phyloP scores from a whole-genome alignment of 2,329 filamentous ascomycete genomes.

The Rhynchosporium graminicola region DNA sequence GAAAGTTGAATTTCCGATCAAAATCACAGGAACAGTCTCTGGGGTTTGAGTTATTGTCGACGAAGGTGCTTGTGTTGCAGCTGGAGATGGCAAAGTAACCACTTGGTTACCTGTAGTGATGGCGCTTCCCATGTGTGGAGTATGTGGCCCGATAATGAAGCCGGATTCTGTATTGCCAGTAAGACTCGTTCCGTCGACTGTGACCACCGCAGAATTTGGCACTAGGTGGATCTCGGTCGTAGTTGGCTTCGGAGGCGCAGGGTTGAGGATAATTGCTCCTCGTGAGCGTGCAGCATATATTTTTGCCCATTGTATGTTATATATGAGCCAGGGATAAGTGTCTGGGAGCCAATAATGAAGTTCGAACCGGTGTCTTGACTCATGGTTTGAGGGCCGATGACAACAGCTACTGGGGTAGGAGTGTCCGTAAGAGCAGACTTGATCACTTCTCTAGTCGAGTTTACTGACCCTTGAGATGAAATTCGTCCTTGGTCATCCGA shows the following conservation, averaged over 20 bases:
- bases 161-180: constrained; percentile 26
- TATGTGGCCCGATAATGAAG: constrained; percentile 33
- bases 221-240: not conserved
- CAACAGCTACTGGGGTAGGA: constrained; percentile 2
- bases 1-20: constrained; percentile 28
- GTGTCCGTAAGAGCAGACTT: not conserved
- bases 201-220: constrained; percentile 20
- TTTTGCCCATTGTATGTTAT: constrained; percentile 31
- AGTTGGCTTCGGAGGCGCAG: not conserved
- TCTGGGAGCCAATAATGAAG: constrained; percentile 28
- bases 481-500: not conserved
- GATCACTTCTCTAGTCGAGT: not conserved
- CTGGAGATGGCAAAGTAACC: constrained; percentile 30
- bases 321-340: constrained; percentile 30
- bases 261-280: constrained; percentile 17
- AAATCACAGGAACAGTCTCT: constrained; percentile 22
- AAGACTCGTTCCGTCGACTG: constrained; percentile 29
- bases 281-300: constrained; percentile 32
- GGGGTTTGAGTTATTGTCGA: constrained; percentile 7
- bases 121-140: constrained; percentile 31
- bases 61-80: constrained; percentile 20
- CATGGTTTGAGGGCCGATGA: constrained; percentile 31
- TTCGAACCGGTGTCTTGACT: constrained; percentile 27
- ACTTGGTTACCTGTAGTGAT: constrained; percentile 31
- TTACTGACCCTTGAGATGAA: not conserved